A percentile compares a stretch with the other conserved stretches of the same genome.
These are phyloP conservation scores for Wickerhamomyces queroliae DNA, from an alignment of 805 yeast genomes.

Conservation along the genomic window DNA sequence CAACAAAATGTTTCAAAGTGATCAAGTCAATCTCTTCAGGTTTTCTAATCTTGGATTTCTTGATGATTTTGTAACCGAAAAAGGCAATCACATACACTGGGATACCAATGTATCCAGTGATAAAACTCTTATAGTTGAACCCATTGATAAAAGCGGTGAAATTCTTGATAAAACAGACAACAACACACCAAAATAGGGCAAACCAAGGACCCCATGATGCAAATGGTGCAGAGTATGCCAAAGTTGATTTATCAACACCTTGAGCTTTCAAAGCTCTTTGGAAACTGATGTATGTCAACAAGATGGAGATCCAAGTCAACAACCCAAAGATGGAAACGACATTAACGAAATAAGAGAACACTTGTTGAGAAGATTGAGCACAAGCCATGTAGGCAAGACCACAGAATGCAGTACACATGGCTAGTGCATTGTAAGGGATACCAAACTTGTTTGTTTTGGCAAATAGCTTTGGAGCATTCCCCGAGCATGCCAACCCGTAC, in stretches of 20 bases:
- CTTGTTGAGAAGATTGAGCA: constrained; percentile 45
- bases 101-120: constrained; percentile 74
- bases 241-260: constrained; percentile 49
- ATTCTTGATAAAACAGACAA: constrained; percentile 61
- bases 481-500: constrained; percentile 66
- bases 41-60: constrained; percentile 41
- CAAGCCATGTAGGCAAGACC: constrained; percentile 68
- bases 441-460: constrained; percentile 62
- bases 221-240: constrained; percentile 59
- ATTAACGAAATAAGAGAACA: constrained; percentile 67
- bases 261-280: constrained; percentile 61
- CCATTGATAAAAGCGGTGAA: constrained; percentile 64
- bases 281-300: constrained; percentile 63
- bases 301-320: constrained; percentile 68
- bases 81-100: constrained; percentile 46
- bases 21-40: constrained; percentile 57
- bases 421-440: constrained; percentile 59
- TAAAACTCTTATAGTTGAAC: constrained; percentile 60
- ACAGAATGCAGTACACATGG: constrained; percentile 44
- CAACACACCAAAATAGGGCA: constrained; percentile 45
- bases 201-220: constrained; percentile 65
- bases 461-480: constrained; percentile 67
- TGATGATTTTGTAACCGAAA: constrained; percentile 53
- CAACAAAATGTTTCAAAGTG: constrained; percentile 41
- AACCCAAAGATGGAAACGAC: constrained; percentile 74